Evolutionary conservation across 208 protist species (phyloP).

Genomic region (Trypanosoma conorhini): DNA sequence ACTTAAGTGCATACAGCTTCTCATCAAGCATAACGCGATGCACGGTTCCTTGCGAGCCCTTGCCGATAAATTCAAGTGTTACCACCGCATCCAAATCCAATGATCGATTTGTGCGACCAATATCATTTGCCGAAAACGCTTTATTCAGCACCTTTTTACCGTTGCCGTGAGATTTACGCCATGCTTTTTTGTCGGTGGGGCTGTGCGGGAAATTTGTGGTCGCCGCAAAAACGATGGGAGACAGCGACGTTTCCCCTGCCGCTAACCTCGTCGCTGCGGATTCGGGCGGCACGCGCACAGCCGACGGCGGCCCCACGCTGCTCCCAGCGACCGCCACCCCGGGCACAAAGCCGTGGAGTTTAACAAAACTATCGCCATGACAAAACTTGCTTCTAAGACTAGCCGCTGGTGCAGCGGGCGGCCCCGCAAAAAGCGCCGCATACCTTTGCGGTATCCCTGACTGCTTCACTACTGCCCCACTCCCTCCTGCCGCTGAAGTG

Average conservation of each 20-base stretch:
- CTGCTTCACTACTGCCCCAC: conserved; percentile 8
- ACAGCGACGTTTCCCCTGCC: neutral
- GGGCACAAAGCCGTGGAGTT: conserved; percentile 21
- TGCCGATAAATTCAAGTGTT: conserved; percentile 63
- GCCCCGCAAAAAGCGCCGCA: conserved; percentile 34
- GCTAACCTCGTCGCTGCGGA: neutral
- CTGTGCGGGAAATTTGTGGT: neutral
- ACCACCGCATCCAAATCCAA: conserved; percentile 75
- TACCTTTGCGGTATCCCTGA: conserved; percentile 28
- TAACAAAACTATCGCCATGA: neutral
- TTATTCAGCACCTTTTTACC: conserved; percentile 16
- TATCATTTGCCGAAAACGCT: conserved; percentile 54
- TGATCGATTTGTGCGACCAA: conserved; percentile 72
- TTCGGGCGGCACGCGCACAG: neutral
- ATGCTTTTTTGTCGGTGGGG: neutral
- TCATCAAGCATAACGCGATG: conserved; percentile 69
- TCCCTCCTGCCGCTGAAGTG: neutral
- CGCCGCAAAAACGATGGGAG: neutral
- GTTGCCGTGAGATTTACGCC: neutral
- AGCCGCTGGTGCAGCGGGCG: neutral
- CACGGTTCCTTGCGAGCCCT: conserved; percentile 80
- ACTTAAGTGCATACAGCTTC: conserved; percentile 85
- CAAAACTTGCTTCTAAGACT: neutral
- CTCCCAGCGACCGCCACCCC: neutral
- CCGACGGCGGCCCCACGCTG: neutral